phyloP scores from a whole-genome alignment of 75 land plant species.

The Isoetes taiwanensis region DNA sequence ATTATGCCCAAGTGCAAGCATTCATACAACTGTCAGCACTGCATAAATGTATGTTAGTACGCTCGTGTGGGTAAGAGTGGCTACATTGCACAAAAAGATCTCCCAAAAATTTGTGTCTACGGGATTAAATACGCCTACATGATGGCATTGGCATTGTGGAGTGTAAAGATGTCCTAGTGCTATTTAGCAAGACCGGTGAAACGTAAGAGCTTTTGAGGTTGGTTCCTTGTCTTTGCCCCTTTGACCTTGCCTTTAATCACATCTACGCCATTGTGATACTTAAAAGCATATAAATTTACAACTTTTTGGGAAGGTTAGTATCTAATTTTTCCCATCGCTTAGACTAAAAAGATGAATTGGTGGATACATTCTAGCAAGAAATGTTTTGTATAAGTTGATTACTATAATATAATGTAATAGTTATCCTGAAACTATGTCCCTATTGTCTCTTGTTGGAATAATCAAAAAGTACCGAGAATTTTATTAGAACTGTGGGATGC shows the following conservation, averaged over 20 bases:
- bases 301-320: too few relatives aligned
- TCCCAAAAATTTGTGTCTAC: background rate
- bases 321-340: too few relatives aligned
- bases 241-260: background rate
- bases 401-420: too few relatives aligned
- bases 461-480: too few relatives aligned
- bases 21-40: background rate
- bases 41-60: background rate
- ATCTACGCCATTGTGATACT: background rate
- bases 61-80: conserved; percentile 6
- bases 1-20: conserved; percentile 1
- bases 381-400: too few relatives aligned
- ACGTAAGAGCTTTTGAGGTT: conserved; percentile 4
- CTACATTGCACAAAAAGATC: conserved; percentile 1
- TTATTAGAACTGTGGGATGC: too few relatives aligned
- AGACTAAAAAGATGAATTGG: too few relatives aligned
- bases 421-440: too few relatives aligned
- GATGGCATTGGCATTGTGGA: conserved; percentile 2
- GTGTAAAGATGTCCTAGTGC: background rate
- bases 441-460: too few relatives aligned
- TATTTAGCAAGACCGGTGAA: background rate
- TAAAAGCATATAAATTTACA: too few relatives aligned
- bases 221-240: conserved; percentile 1
- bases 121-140: background rate
- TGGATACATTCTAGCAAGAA: too few relatives aligned